Conservation (phyloP, 2,329 filamentous ascomycete species). For the Colletotrichum shisoi region DNA sequence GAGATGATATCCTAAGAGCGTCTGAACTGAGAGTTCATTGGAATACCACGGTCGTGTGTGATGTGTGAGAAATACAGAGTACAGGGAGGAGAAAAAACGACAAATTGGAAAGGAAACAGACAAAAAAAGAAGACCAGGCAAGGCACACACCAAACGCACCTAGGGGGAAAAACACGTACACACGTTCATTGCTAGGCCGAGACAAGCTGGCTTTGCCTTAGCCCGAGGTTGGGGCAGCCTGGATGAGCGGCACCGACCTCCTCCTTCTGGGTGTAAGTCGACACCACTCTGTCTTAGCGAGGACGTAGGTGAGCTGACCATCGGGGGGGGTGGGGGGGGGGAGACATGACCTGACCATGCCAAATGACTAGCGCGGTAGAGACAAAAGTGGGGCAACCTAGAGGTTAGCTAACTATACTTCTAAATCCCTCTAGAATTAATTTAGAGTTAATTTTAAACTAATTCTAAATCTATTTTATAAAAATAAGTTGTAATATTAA, state of each 20-base stretch:
- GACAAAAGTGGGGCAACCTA: too few relatives aligned
- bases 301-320: too few relatives aligned
- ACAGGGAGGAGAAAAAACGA: constrained; percentile 1
- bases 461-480: too few relatives aligned
- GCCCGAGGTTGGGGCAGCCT: constrained; percentile 32
- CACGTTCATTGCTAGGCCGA: constrained; percentile 17
- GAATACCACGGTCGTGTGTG: background rate
- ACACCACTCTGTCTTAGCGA: background rate
- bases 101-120: background rate
- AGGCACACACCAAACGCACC: too few relatives aligned
- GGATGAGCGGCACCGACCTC: constrained; percentile 3
- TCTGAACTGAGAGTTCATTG: too few relatives aligned
- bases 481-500: too few relatives aligned
- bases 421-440: too few relatives aligned
- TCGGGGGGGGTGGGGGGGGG: too few relatives aligned
- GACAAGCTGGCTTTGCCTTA: constrained; percentile 21
- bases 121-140: constrained; percentile 17
- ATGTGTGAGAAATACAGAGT: constrained; percentile 13
- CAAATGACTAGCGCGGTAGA: too few relatives aligned
- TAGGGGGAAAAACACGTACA: background rate
- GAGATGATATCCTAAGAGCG: background rate
- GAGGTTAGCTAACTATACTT: too few relatives aligned
- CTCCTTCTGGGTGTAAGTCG: background rate
- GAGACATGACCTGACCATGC: too few relatives aligned
- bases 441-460: too few relatives aligned